Conservation (phyloP, 78 protist species). For the Dictyostelium purpureum region DNA sequence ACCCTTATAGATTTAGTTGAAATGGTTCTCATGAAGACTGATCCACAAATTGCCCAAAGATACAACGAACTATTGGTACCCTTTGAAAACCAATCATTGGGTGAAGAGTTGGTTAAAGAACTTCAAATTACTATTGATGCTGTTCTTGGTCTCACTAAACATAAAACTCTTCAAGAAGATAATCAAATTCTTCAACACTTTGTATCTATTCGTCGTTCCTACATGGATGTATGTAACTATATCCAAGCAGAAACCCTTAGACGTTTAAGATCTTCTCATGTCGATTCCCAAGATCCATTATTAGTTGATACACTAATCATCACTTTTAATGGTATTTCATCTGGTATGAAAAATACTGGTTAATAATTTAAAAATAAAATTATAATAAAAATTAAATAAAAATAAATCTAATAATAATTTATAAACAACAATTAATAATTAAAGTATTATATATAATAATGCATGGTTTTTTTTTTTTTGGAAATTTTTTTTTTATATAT, state of each 20-base stretch:
- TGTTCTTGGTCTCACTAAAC: slow-evolving; percentile 14
- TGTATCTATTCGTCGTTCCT: slow-evolving; percentile 33
- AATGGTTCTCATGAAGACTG: slow-evolving; percentile 73
- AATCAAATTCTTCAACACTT: slow-evolving; percentile 58
- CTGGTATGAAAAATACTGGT: slow-evolving; percentile 77
- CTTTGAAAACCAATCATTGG: slow-evolving; percentile 8
- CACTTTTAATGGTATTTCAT: slow-evolving; percentile 61
- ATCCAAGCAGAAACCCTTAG: slow-evolving; percentile 53
- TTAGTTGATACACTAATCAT: slow-evolving; percentile 53
- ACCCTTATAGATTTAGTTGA: slow-evolving; percentile 80
- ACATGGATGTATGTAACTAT: slow-evolving; percentile 57
- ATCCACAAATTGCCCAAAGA: slow-evolving; percentile 20
- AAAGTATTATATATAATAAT: neutral
- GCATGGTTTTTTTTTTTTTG: neutral
- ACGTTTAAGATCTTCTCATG: slow-evolving; percentile 27
- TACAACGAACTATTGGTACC: slow-evolving; percentile 59
- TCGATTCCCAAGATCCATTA: slow-evolving; percentile 20
- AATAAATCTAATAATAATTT: neutral
- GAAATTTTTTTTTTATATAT: neutral
- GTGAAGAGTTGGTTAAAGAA: slow-evolving; percentile 1
- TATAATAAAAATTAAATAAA: no score
- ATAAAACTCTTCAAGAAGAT: slow-evolving; percentile 56
- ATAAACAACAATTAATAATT: neutral
- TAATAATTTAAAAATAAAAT: neutral
- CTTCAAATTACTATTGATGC: slow-evolving; percentile 10